Percentiles rank a stretch among this genome's conserved stretches.
Conservation (phyloP, 306 rosid genomes). For the Benincasa hispida region DNA sequence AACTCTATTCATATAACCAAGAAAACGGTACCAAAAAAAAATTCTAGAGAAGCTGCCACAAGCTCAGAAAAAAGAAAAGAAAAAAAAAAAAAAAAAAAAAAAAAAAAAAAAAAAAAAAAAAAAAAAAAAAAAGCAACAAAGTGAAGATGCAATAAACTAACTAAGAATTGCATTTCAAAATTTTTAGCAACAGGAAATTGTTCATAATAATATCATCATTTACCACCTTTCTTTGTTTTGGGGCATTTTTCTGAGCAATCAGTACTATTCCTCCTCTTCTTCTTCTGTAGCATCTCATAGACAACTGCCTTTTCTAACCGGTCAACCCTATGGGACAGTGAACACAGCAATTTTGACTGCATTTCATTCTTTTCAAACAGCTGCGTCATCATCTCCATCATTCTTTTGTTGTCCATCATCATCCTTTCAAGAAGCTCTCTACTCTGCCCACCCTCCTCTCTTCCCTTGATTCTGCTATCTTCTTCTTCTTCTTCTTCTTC, state of each 20-base stretch:
- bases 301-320: constrained; percentile 41
- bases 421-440: constrained; percentile 33
- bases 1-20: no score
- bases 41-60: not conserved
- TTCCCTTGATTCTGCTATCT: not conserved
- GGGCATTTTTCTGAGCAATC: not conserved
- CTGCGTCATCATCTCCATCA: constrained; percentile 45
- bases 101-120: no score
- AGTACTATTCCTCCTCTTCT: constrained; percentile 23
- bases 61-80: no score
- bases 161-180: not conserved
- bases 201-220: not conserved
- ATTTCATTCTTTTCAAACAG: constrained; percentile 32
- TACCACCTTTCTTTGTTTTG: not conserved
- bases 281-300: constrained; percentile 37
- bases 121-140: not conserved
- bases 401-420: constrained; percentile 45
- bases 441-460: constrained; percentile 4
- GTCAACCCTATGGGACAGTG: constrained; percentile 49
- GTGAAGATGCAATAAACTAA: not conserved
- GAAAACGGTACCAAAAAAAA: not conserved
- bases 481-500: not conserved
- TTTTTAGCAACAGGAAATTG: not conserved
- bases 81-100: no score
- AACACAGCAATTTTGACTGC: constrained; percentile 36